Evolutionary conservation across 805 yeast species (phyloP).

Genomic region (Phaffomyces antillensis): DNA sequence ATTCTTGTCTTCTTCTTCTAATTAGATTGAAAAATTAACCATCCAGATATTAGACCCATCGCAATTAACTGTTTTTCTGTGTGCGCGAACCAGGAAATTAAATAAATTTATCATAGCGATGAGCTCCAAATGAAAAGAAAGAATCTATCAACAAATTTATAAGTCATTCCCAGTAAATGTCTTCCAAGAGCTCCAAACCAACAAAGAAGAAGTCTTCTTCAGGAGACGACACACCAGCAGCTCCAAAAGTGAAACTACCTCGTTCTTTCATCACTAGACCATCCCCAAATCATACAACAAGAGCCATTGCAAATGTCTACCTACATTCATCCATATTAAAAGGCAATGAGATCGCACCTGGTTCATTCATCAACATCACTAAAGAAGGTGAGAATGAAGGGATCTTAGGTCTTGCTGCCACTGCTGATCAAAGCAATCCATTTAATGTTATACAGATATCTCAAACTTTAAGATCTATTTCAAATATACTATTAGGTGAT

Average conservation of each 20-base stretch:
- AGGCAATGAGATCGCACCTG: slow-evolving; percentile 38
- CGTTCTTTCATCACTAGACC: slow-evolving; percentile 34
- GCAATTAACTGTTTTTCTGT: background rate
- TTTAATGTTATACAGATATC: slow-evolving; percentile 42
- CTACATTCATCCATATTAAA: slow-evolving; percentile 39
- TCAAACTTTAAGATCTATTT: slow-evolving; percentile 34
- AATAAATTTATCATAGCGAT: background rate
- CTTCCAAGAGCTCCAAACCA: slow-evolving; percentile 3
- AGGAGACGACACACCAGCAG: slow-evolving; percentile 14
- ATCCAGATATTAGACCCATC: background rate
- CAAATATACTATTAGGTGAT: slow-evolving; percentile 43
- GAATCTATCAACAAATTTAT: background rate
- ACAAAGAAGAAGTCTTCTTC: slow-evolving; percentile 10
- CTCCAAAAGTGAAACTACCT: slow-evolving; percentile 30
- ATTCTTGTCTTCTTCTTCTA: too few relatives aligned
- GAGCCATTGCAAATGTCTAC: slow-evolving; percentile 30
- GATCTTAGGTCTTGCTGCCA: slow-evolving; percentile 34
- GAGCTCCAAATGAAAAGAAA: background rate
- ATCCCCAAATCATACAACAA: slow-evolving; percentile 21
- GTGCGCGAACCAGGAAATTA: background rate
- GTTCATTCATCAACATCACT: slow-evolving; percentile 38
- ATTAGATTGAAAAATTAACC: background rate
- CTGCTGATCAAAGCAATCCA: slow-evolving; percentile 28
- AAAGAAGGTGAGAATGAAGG: slow-evolving; percentile 40
- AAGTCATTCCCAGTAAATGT: background rate